A percentile compares a stretch with the other conserved stretches of the same genome.
Conservation (phyloP, 768 basidiomycete species). For the Neoboletus magnificus region DNA sequence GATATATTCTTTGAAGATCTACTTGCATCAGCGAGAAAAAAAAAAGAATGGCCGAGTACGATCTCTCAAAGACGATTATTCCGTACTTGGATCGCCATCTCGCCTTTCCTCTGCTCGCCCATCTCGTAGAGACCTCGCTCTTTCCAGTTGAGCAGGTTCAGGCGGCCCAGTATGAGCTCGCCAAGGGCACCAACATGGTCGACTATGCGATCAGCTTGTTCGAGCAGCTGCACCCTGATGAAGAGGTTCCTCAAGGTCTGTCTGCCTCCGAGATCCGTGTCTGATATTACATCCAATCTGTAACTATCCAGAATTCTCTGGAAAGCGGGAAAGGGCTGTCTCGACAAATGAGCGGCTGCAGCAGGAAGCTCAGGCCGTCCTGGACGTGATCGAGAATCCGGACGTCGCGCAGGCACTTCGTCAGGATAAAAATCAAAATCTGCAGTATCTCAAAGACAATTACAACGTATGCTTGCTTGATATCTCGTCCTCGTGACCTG, state of each 20-base stretch:
- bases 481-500: background rate
- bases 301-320: constrained; percentile 65
- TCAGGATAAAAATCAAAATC: constrained; percentile 95
- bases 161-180: constrained; percentile 94
- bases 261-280: background rate
- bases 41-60: constrained; percentile 74
- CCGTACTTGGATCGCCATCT: constrained; percentile 94
- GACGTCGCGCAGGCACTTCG: constrained; percentile 92
- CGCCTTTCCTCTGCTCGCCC: constrained; percentile 86
- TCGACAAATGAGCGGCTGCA: constrained; percentile 81
- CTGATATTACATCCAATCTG: background rate
- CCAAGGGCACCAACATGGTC: constrained; percentile 97
- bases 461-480: constrained; percentile 62
- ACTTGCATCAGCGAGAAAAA: constrained; percentile 8
- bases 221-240: constrained; percentile 69
- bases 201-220: constrained; percentile 87
- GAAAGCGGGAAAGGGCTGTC: constrained; percentile 78
- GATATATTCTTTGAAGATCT: constrained; percentile 4
- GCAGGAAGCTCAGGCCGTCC: constrained; percentile 87
- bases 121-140: constrained; percentile 70
- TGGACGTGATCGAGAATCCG: constrained; percentile 95
- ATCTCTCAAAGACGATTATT: constrained; percentile 87
- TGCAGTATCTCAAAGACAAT: constrained; percentile 91
- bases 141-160: constrained; percentile 81
- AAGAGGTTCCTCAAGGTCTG: constrained; percentile 67